These are phyloP conservation scores for Phytophthora pistaciae DNA, from an alignment of 352 stramenopile genomes.

Conservation along the genomic window DNA sequence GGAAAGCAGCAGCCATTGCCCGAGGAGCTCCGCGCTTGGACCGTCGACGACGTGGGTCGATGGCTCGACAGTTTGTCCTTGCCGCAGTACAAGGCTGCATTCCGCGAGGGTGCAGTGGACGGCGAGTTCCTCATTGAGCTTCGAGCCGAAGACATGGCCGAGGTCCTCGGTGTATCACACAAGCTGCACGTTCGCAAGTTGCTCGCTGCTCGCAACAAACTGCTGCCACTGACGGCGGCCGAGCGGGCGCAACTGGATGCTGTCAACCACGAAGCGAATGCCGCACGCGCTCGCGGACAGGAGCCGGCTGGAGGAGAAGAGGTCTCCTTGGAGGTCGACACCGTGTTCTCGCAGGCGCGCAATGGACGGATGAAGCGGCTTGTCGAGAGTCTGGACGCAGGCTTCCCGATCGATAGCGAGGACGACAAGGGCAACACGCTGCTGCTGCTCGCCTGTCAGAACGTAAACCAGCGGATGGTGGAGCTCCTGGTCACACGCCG, in stretches of 20 bases:
- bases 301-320: conserved; percentile 25
- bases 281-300: conserved; percentile 42
- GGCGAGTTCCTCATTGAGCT: conserved; percentile 94
- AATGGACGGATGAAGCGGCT: conserved; percentile 92
- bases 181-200: conserved; percentile 94
- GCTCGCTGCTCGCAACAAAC: conserved; percentile 85
- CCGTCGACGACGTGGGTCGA: conserved; percentile 90
- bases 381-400: conserved; percentile 90
- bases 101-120: conserved; percentile 91
- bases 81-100: conserved; percentile 92
- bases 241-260: conserved; percentile 79
- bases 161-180: conserved; percentile 92
- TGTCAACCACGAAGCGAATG: conserved; percentile 62
- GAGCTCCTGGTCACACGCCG: conserved; percentile 88
- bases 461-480: conserved; percentile 91
- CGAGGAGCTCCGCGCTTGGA: conserved; percentile 81
- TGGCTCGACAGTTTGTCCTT: conserved; percentile 94
- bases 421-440: conserved; percentile 95
- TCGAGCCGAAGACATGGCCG: conserved; percentile 90
- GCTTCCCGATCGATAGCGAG: conserved; percentile 90
- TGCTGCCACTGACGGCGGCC: conserved; percentile 82
- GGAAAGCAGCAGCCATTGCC: conserved; percentile 73
- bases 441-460: conserved; percentile 91
- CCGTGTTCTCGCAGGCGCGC: conserved; percentile 90
- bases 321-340: conserved; percentile 64